phyloP scores from a whole-genome alignment of 2,329 filamentous ascomycete species.

The Trichophyton simii region DNA sequence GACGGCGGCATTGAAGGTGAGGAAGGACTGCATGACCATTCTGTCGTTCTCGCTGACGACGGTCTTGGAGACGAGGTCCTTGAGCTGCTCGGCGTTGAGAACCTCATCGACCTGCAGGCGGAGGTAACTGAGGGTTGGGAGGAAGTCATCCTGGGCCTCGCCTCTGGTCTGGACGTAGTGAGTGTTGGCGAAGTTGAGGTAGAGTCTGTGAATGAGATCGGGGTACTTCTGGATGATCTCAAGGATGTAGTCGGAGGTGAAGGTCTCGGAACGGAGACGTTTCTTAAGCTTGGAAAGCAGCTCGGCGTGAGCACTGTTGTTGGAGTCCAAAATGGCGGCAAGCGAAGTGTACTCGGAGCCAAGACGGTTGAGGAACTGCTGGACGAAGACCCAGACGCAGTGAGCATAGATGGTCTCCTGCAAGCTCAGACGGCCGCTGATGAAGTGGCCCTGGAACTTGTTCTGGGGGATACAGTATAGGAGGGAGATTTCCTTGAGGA shows the following conservation, averaged over 20 bases:
- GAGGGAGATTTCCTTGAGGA: conserved; percentile 95
- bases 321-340: conserved; percentile 62
- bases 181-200: conserved; percentile 79
- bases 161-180: conserved; percentile 62
- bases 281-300: conserved; percentile 91
- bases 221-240: conserved; percentile 94
- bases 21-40: conserved; percentile 96
- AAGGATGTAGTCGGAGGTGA: conserved; percentile 93
- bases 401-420: conserved; percentile 97
- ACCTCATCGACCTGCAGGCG: conserved; percentile 58
- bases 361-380: conserved; percentile 93
- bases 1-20: conserved; percentile 83
- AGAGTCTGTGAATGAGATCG: conserved; percentile 70
- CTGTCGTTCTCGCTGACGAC: conserved; percentile 87
- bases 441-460: conserved; percentile 85
- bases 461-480: conserved; percentile 97
- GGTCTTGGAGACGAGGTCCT: conserved; percentile 65
- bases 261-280: conserved; percentile 86
- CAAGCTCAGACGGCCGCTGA: conserved; percentile 70
- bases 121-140: conserved; percentile 57
- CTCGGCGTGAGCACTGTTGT: conserved; percentile 74
- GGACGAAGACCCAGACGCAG: conserved; percentile 93
- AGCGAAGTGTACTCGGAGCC: conserved; percentile 85
- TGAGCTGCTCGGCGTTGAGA: conserved; percentile 60
- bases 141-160: conserved; percentile 47